Base-by-base conservation (phyloP, 2,329 filamentous ascomycete genomes). In the Aspergillus sp. region DNA sequence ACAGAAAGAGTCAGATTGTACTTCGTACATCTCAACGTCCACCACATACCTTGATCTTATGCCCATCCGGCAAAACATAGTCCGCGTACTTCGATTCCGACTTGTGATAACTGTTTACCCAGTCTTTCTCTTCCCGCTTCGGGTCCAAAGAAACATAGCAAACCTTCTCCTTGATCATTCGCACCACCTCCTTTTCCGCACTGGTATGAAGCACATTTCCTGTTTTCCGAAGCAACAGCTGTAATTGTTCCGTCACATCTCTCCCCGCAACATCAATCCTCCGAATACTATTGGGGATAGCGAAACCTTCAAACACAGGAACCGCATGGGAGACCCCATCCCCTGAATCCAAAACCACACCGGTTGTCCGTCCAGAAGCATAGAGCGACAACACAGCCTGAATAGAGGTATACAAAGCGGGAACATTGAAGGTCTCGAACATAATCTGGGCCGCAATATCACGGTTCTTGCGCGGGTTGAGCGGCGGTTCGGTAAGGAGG, bases 391-490 rank as follows among this genome's bases (percentile, higher is more conserved):
- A 85, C 19, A 98, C 93, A 1, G 95, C 95, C 80, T 99, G 95
- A 66, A 99, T 96, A 2, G 93, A 97, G 56, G 91, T 96, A 79
- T 97, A 96, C 46, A 98, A 82, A 4, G 95, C 95, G 12, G 95
- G 95, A 11, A 98, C 93, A 73, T 98, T 98, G 83, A 98, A 98
- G 2, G 93, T 96, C 79, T 99, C 95, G 77, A 99, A 99, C 56
- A 99, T 86, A 64, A 99, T 96, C 76, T 99, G 95, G 42, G 95
- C 95, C 40, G 95, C 95, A 7, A 89, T 96, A 74, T 99, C 95
- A 72, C 95, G 91, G 79, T 99, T 98, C 75, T 89, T 89, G 75
- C 93, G 88, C 34, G 95, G 95, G 77, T 99, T 99, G 65, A 99
- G 82, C 41, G 95, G 95, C 50, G 95, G 91, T 77, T 99, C 95